These are phyloP conservation scores for Verticillium albo-atrum DNA, from an alignment of 2,329 filamentous ascomycete species.

Conservation along the genomic window DNA sequence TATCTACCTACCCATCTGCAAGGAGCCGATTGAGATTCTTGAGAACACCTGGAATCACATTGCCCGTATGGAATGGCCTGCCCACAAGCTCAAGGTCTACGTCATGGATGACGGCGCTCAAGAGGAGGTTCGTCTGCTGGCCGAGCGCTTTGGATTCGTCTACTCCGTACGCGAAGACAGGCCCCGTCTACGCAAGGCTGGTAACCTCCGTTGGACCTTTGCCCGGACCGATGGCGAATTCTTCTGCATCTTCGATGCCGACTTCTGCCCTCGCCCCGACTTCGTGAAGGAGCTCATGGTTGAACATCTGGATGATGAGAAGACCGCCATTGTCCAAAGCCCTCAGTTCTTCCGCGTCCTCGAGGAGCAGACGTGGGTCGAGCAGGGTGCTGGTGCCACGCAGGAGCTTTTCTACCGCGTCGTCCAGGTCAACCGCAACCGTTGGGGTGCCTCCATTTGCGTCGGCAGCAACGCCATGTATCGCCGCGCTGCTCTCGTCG, in stretches of 20 bases:
- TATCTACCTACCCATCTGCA: conserved; percentile 35
- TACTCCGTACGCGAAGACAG: conserved; percentile 36
- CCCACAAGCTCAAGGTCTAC: conserved; percentile 27
- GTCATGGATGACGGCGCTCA: conserved; percentile 34
- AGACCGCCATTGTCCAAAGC: conserved; percentile 34
- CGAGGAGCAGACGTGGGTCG: conserved; percentile 35
- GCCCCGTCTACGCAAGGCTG: conserved; percentile 35
- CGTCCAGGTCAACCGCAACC: conserved; percentile 34
- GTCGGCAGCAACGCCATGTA: conserved; percentile 38
- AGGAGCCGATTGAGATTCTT: conserved; percentile 33
- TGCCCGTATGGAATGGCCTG: conserved; percentile 28
- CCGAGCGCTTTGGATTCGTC: conserved; percentile 27
- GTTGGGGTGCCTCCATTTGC: conserved; percentile 35
- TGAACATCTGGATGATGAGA: conserved; percentile 30
- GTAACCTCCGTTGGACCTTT: conserved; percentile 36
- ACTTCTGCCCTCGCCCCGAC: conserved; percentile 36
- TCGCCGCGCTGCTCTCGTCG: conserved; percentile 29
- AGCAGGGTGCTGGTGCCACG: conserved; percentile 35
- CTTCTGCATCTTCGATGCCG: conserved; percentile 37
- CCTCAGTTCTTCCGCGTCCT: conserved; percentile 36
- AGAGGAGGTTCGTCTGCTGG: conserved; percentile 22
- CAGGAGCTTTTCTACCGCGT: conserved; percentile 39
- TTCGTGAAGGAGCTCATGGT: conserved; percentile 33
- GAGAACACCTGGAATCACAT: conserved; percentile 31
- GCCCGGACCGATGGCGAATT: conserved; percentile 30